Evolutionary conservation across 768 basidiomycete genomes (phyloP).

Genomic region (Fomitopsis serialis): DNA sequence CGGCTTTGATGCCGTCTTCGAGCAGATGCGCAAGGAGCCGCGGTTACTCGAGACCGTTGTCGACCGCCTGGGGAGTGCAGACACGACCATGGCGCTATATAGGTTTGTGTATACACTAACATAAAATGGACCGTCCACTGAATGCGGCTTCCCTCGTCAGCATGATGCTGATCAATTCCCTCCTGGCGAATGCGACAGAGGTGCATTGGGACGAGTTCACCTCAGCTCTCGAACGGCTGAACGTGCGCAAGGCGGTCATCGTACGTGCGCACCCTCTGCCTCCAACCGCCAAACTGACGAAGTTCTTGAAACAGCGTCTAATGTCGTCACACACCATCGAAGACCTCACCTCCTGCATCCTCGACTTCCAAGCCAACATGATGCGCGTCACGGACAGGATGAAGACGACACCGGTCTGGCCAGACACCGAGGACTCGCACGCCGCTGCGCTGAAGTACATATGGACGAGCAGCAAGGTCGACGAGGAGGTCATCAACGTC

Average conservation of each 20-base stretch:
- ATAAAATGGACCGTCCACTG: too few species aligned
- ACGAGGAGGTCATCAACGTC: constrained; percentile 44
- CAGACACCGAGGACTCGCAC: constrained; percentile 56
- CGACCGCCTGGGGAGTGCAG: constrained; percentile 69
- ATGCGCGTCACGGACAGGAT: constrained; percentile 74
- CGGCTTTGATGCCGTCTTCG: constrained; percentile 80
- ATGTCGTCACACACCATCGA: constrained; percentile 81
- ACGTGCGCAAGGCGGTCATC: constrained; percentile 77
- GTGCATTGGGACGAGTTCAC: constrained; percentile 76
- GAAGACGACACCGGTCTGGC: constrained; percentile 75
- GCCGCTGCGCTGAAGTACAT: constrained; percentile 54
- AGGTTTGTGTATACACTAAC: constrained; percentile 42
- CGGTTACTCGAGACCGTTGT: constrained; percentile 80
- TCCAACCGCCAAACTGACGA: constrained; percentile 6
- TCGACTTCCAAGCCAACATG: constrained; percentile 87
- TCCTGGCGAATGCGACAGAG: constrained; percentile 76
- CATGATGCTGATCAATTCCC: constrained; percentile 87
- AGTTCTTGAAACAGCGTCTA: constrained; percentile 45
- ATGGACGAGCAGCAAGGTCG: constrained; percentile 59
- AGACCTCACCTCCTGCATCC: constrained; percentile 76
- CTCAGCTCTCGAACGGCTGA: constrained; percentile 65
- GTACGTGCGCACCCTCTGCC: constrained; percentile 37
- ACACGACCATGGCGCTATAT: constrained; percentile 80
- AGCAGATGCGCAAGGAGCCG: constrained; percentile 72
- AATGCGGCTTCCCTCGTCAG: constrained; percentile 29